These are phyloP conservation scores for Umbilicus rupestris DNA, from an alignment of 164 flowering plant genomes.

Conservation along the genomic window DNA sequence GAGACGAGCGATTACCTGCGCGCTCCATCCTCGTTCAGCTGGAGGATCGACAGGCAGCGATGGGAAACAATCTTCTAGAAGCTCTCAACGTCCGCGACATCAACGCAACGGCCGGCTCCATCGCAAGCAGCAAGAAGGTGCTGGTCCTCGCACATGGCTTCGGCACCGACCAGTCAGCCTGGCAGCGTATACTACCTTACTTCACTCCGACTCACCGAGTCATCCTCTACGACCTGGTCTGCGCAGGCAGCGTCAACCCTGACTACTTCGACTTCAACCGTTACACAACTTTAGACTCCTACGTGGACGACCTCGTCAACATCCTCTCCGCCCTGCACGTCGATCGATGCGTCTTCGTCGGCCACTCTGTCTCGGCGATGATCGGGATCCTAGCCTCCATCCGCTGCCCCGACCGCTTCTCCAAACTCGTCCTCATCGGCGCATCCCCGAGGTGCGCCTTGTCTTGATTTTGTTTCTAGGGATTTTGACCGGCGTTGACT, in stretches of 20 bases:
- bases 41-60: constrained; percentile 4
- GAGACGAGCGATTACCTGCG: too few species aligned
- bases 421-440: constrained; percentile 80
- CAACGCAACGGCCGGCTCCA: constrained; percentile 52
- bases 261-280: constrained; percentile 70
- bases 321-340: constrained; percentile 65
- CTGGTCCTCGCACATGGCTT: constrained; percentile 82
- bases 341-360: constrained; percentile 58
- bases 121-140: constrained; percentile 49
- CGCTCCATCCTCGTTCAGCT: too few species aligned
- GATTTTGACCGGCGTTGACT: constrained; percentile 2
- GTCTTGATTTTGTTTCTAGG: not conserved
- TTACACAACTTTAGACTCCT: constrained; percentile 72
- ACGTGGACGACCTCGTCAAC: constrained; percentile 71
- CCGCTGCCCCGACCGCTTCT: constrained; percentile 75
- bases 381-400: constrained; percentile 82
- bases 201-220: constrained; percentile 45
- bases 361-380: constrained; percentile 96
- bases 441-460: constrained; percentile 73
- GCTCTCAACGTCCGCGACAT: constrained; percentile 72
- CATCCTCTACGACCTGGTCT: constrained; percentile 76
- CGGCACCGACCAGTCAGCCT: constrained; percentile 95
- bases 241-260: constrained; percentile 94
- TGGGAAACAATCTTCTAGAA: constrained; percentile 43
- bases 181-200: constrained; percentile 74